A percentile compares a stretch with the other conserved stretches of the same genome.
These are phyloP conservation scores for Mallotus nudiflorus DNA, from an alignment of 345 rosid species.

Conservation along the genomic window DNA sequence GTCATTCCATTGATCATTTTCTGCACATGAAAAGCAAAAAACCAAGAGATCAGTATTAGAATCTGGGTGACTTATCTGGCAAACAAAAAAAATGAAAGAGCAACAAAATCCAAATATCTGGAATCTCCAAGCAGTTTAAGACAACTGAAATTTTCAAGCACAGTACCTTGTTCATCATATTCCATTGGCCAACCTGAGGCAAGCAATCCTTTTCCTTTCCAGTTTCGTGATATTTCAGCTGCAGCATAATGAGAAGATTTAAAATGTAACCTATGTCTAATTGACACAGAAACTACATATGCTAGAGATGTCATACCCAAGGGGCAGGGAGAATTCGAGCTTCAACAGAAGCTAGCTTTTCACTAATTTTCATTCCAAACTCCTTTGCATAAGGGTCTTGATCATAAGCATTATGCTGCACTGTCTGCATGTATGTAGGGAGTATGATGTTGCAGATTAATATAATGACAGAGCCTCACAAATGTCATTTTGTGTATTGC, in stretches of 20 bases:
- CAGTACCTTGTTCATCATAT: conserved; percentile 97
- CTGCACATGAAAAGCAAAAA: conserved; percentile 33
- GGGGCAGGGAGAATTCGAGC: conserved; percentile 99
- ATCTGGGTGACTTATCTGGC: neutral
- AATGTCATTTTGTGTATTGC: neutral
- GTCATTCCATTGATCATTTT: conserved; percentile 99
- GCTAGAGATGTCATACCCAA: conserved; percentile 56
- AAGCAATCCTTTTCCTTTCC: conserved; percentile 97
- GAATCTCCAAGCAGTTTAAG: neutral
- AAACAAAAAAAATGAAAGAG: neutral
- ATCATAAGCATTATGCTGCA: conserved; percentile 83
- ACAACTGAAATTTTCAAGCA: neutral
- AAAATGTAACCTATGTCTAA: neutral
- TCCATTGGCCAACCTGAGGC: conserved; percentile 99
- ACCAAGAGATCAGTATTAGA: conserved; percentile 15
- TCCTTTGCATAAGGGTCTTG: conserved; percentile 97
- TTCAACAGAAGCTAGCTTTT: conserved; percentile 88
- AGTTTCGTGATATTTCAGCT: conserved; percentile 97
- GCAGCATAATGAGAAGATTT: conserved; percentile 28
- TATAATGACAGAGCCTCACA: neutral
- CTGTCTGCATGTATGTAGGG: conserved; percentile 53
- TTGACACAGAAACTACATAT: neutral
- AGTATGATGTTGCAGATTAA: neutral
- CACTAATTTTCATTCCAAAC: conserved; percentile 91
- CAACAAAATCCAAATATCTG: neutral